These are phyloP conservation scores for Trichoderma parareesei DNA, from an alignment of 495 filamentous ascomycete species.

Conservation along the genomic window DNA sequence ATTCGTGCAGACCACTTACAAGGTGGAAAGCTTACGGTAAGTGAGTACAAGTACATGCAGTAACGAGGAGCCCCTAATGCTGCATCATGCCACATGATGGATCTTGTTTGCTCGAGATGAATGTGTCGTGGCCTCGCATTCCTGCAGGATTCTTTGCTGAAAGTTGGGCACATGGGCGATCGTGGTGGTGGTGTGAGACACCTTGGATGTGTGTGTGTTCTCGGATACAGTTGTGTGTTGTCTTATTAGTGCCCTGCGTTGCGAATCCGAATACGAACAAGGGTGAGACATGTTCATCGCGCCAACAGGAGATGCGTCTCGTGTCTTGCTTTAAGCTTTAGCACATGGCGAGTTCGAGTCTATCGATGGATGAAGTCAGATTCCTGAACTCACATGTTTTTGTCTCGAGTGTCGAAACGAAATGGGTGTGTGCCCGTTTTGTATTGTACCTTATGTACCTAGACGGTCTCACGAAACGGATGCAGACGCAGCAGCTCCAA, in stretches of 20 bases:
- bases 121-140: not conserved
- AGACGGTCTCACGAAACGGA: not conserved
- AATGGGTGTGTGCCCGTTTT: too few relatives aligned
- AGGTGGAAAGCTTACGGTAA: too few relatives aligned
- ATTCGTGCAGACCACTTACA: too few relatives aligned
- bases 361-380: too few relatives aligned
- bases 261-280: not conserved
- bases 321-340: too few relatives aligned
- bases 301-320: too few relatives aligned
- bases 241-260: not conserved
- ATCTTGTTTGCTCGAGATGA: not conserved
- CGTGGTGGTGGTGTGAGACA: not conserved
- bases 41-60: too few relatives aligned
- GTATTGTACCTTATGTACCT: too few relatives aligned
- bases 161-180: not conserved
- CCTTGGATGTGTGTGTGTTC: not conserved
- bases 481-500: conserved; percentile 3
- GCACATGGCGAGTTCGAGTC: too few relatives aligned
- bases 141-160: not conserved
- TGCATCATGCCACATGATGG: not conserved
- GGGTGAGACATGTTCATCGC: not conserved
- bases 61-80: not conserved
- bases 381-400: too few relatives aligned
- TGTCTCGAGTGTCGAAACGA: too few relatives aligned
- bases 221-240: not conserved